A percentile compares a stretch with the other conserved stretches of the same genome.
phyloP scores from a whole-genome alignment of 768 basidiomycete genomes.

The Russula ochroleuca region DNA sequence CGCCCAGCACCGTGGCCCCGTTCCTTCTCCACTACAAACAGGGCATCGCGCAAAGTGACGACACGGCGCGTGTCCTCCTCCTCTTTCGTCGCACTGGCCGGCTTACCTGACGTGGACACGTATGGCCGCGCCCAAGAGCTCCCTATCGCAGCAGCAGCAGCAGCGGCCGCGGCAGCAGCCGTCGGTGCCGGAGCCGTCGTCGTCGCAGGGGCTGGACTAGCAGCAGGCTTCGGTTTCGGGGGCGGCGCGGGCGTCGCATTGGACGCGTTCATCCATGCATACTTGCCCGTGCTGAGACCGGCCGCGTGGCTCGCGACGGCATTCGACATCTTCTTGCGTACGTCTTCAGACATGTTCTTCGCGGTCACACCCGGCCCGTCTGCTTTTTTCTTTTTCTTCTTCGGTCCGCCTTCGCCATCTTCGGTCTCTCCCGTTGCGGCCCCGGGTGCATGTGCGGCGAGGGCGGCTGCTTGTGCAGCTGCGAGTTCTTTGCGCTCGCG shows the following conservation, averaged over 20 bases:
- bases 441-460: constrained; percentile 54
- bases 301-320: constrained; percentile 85
- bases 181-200: constrained; percentile 30
- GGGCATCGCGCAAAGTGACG: constrained; percentile 72
- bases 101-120: constrained; percentile 49
- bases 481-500: constrained; percentile 74
- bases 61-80: constrained; percentile 52
- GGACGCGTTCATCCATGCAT: constrained; percentile 83
- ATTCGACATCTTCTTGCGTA: constrained; percentile 88
- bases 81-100: constrained; percentile 34
- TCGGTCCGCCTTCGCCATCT: constrained; percentile 51
- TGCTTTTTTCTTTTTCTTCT: constrained; percentile 78
- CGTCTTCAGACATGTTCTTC: constrained; percentile 87
- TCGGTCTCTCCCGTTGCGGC: constrained; percentile 49
- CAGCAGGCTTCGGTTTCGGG: constrained; percentile 33
- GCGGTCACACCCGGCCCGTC: constrained; percentile 82
- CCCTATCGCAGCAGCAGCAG: constrained; percentile 30
- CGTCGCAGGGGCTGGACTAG: constrained; percentile 32
- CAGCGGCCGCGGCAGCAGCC: constrained; percentile 29
- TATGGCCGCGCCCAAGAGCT: constrained; percentile 62
- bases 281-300: constrained; percentile 70
- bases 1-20: constrained; percentile 77
- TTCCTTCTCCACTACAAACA: constrained; percentile 84
- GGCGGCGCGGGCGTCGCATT: constrained; percentile 43
- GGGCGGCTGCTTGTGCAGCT: constrained; percentile 67